Conservation (phyloP, 805 yeast species). For the Pichia cephalocereana region DNA sequence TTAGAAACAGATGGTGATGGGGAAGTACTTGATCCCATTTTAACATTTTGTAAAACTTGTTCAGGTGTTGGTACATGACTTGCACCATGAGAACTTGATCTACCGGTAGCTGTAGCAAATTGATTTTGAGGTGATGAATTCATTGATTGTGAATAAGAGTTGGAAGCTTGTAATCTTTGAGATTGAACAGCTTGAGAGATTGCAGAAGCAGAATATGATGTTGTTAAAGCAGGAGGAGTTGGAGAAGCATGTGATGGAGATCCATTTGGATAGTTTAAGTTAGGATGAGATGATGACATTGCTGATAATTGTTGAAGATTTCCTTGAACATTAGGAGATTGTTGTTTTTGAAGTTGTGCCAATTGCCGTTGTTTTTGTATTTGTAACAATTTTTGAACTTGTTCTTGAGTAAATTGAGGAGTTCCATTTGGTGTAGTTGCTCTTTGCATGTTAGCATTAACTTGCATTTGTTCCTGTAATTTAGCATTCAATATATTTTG, state of each 20-base stretch:
- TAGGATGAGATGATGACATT: background rate
- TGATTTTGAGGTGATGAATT: constrained; percentile 2
- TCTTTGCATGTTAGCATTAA: constrained; percentile 9
- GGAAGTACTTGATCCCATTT: constrained; percentile 1
- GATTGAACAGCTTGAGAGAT: background rate
- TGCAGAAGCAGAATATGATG: background rate
- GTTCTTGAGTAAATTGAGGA: constrained; percentile 52
- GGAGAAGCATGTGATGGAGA: background rate
- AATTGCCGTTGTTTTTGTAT: constrained; percentile 37
- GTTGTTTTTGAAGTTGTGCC: constrained; percentile 15
- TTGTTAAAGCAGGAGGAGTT: background rate
- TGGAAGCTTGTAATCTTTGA: background rate
- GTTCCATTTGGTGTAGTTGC: constrained; percentile 47
- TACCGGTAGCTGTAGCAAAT: background rate
- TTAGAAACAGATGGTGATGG: constrained; percentile 7
- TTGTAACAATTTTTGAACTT: constrained; percentile 47
- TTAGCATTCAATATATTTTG: background rate
- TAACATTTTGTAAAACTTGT: constrained; percentile 13
- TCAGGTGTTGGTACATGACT: constrained; percentile 19
- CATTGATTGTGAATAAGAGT: background rate
- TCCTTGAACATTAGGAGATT: constrained; percentile 4
- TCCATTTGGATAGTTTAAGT: background rate
- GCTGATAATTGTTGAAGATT: constrained; percentile 10
- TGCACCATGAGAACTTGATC: constrained; percentile 1
- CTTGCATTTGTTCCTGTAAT: background rate